Percentiles rank a stretch among this genome's conserved stretches.
These are phyloP conservation scores for Rhododendron mucronatum DNA, from an alignment of 148 eudicot genomes.

Conservation along the genomic window DNA sequence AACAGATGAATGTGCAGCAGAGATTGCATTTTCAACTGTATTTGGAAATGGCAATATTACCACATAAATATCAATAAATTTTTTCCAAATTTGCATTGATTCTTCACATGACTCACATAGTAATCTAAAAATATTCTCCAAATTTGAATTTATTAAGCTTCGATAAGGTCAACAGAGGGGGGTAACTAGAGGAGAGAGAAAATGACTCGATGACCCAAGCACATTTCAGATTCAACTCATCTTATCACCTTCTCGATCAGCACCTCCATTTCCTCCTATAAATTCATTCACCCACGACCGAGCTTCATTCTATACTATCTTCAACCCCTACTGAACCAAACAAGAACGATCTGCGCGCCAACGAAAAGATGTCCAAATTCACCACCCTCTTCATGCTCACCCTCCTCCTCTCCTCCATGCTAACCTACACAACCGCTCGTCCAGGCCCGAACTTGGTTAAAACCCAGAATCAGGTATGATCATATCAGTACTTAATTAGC, in stretches of 20 bases:
- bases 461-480: slow-evolving; percentile 3
- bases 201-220: neutral
- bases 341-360: neutral
- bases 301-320: neutral
- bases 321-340: neutral
- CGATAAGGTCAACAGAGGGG: neutral
- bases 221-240: neutral
- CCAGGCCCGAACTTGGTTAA: slow-evolving; percentile 1
- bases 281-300: neutral
- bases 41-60: neutral
- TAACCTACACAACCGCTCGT: slow-evolving; percentile 9
- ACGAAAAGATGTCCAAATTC: slow-evolving; percentile 15
- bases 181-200: neutral
- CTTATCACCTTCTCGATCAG: neutral
- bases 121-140: neutral
- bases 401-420: slow-evolving; percentile 12
- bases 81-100: neutral
- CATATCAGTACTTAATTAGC: neutral
- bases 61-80: neutral
- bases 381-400: slow-evolving; percentile 13
- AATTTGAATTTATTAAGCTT: neutral
- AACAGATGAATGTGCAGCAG: neutral
- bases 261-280: neutral
- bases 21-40: neutral
- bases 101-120: neutral